Evolutionary conservation across 2,329 filamentous ascomycete genomes (phyloP).

Genomic region (Helicocarpus griseus): DNA sequence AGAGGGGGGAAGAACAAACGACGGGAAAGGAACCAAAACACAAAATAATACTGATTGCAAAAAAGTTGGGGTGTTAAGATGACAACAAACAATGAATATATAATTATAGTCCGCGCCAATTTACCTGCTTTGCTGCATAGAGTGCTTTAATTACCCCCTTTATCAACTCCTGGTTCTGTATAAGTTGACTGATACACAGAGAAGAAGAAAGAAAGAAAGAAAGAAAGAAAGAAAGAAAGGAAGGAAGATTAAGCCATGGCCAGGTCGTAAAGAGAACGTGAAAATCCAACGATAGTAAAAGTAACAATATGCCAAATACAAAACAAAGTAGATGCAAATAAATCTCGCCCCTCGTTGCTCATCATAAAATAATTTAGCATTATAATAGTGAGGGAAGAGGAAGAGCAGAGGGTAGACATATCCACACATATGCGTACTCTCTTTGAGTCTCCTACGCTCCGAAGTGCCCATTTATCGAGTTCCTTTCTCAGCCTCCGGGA

Average conservation of each 20-base stretch:
- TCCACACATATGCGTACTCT: not conserved
- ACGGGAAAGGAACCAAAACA: not conserved
- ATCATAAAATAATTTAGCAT: not conserved
- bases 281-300: not conserved
- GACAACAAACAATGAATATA: not conserved
- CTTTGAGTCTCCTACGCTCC: too few species aligned
- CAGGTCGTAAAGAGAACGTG: not conserved
- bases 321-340: not conserved
- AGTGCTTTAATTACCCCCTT: not conserved
- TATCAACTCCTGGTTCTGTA: not conserved
- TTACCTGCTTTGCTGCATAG: not conserved
- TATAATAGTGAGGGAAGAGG: not conserved
- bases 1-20: not conserved
- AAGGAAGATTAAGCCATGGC: too few species aligned
- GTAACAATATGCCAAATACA: not conserved
- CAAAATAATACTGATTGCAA: too few species aligned
- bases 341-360: too few species aligned
- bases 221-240: not conserved
- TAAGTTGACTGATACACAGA: not conserved
- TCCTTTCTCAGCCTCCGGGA: too few species aligned
- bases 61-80: too few species aligned
- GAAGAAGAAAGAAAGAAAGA: not conserved
- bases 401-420: not conserved
- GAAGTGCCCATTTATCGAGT: too few species aligned
- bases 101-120: not conserved